These are phyloP conservation scores for Acer campestre DNA, from an alignment of 345 rosid genomes.

Conservation along the genomic window DNA sequence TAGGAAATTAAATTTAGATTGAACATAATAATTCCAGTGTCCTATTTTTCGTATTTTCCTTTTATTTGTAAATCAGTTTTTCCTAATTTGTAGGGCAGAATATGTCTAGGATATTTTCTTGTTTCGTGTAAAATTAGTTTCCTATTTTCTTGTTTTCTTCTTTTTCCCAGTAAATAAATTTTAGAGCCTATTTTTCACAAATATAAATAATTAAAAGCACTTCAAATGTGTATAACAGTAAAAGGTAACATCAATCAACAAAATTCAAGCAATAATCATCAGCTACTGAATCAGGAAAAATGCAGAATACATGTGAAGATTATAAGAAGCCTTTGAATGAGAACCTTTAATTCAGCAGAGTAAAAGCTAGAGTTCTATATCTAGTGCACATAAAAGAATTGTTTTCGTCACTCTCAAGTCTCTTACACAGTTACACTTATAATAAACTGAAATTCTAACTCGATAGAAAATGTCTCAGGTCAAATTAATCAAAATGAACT, in stretches of 20 bases:
- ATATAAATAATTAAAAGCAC: conserved; percentile 3
- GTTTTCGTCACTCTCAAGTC: not conserved
- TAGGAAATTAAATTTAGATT: too few relatives aligned
- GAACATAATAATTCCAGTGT: too few relatives aligned
- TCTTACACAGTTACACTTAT: not conserved
- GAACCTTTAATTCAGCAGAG: not conserved
- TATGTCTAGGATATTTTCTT: too few relatives aligned
- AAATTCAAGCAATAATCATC: not conserved
- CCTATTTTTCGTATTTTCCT: too few relatives aligned
- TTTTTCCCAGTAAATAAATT: too few relatives aligned
- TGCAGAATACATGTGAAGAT: not conserved
- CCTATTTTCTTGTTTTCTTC: too few relatives aligned
- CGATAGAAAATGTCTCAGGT: not conserved
- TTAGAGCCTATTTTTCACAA: too few relatives aligned
- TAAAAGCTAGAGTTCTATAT: not conserved
- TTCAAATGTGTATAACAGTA: not conserved
- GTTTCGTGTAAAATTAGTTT: too few relatives aligned
- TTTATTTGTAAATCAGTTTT: too few relatives aligned
- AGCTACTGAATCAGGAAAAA: not conserved
- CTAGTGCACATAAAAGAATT: not conserved
- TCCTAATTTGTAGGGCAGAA: too few relatives aligned
- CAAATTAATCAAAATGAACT: not conserved
- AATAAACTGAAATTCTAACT: not conserved
- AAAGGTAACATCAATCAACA: not conserved
- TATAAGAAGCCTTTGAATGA: not conserved